These are phyloP conservation scores for Catenaria anguillulae DNA, from an alignment of 371 early-diverging fungal species.

Conservation along the genomic window DNA sequence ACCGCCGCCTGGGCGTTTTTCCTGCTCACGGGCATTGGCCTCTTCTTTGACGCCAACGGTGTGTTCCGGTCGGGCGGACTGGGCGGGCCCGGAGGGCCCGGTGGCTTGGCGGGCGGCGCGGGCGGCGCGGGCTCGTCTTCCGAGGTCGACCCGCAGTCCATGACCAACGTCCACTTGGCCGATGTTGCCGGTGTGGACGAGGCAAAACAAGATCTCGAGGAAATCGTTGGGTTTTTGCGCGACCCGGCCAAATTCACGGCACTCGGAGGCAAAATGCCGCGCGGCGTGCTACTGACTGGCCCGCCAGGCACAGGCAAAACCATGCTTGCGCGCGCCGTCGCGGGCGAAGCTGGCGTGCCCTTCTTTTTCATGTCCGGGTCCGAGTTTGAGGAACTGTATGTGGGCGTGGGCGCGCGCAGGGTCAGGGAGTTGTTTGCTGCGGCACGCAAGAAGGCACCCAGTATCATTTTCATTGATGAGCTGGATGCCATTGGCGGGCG, in stretches of 20 bases:
- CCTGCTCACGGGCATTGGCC: neutral
- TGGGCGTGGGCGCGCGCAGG: constrained; percentile 97
- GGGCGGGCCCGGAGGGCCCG: neutral
- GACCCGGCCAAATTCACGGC: constrained; percentile 80
- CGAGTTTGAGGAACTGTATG: constrained; percentile 85
- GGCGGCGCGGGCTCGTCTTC: neutral
- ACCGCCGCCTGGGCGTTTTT: constrained; percentile 26
- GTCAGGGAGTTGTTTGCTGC: constrained; percentile 94
- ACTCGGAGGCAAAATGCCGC: constrained; percentile 88
- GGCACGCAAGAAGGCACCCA: constrained; percentile 88
- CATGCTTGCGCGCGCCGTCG: constrained; percentile 97
- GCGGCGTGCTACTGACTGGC: constrained; percentile 98
- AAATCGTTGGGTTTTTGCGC: constrained; percentile 85
- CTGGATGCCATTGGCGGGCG: constrained; percentile 92
- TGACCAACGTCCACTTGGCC: constrained; percentile 53
- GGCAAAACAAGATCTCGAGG: constrained; percentile 89
- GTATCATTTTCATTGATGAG: constrained; percentile 99
- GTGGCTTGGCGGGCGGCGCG: neutral
- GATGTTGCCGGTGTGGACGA: constrained; percentile 97
- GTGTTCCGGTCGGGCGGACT: neutral
- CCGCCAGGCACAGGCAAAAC: constrained; percentile 99
- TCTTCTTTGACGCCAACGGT: neutral
- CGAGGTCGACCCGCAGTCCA: constrained; percentile 27
- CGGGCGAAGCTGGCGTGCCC: constrained; percentile 91
- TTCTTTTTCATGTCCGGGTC: constrained; percentile 99